Percentiles rank a stretch among this genome's conserved stretches.
Conservation (phyloP, 192 early-diverging fungal genomes). For the Phlyctochytrium planicorne region DNA sequence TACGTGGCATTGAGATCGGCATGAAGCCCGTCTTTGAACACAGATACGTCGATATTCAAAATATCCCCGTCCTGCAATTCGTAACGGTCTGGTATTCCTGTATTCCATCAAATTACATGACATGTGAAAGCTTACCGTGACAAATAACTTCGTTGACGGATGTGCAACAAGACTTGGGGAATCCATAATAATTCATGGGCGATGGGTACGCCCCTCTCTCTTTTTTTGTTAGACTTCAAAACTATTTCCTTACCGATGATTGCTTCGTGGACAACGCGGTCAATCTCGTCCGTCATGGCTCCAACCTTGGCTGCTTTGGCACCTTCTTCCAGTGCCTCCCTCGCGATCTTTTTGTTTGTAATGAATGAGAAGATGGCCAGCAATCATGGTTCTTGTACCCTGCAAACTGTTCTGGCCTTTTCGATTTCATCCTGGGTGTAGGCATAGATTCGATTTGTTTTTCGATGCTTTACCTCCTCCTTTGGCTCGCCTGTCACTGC, state of each 20-base stretch:
- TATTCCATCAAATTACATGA: neutral
- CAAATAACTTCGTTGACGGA: constrained; percentile 92
- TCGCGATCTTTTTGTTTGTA: constrained; percentile 55
- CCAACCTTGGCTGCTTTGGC: constrained; percentile 76
- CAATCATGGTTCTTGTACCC: constrained; percentile 35
- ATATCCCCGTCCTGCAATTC: constrained; percentile 94
- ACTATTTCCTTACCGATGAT: constrained; percentile 55
- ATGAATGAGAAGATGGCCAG: neutral
- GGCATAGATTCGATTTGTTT: constrained; percentile 65
- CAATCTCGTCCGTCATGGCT: constrained; percentile 93
- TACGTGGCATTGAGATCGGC: constrained; percentile 92
- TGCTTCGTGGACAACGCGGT: constrained; percentile 93
- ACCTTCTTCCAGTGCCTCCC: constrained; percentile 90
- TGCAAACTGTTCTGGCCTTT: constrained; percentile 75
- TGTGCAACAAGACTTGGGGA: constrained; percentile 96
- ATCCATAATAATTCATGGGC: constrained; percentile 93
- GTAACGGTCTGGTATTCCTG: constrained; percentile 89
- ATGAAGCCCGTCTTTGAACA: constrained; percentile 91
- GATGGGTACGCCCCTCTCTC: constrained; percentile 92
- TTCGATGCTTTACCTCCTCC: constrained; percentile 70
- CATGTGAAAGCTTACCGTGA: no score
- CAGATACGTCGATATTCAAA: constrained; percentile 87
- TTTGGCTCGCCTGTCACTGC: constrained; percentile 45
- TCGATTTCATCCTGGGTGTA: constrained; percentile 73
- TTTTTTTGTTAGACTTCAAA: constrained; percentile 8